Evolutionary conservation across 2,329 filamentous ascomycete species (phyloP), one percentile per base, ranked within the genome.

Genomic region (Pseudogymnoascus verrucosus): DNA sequence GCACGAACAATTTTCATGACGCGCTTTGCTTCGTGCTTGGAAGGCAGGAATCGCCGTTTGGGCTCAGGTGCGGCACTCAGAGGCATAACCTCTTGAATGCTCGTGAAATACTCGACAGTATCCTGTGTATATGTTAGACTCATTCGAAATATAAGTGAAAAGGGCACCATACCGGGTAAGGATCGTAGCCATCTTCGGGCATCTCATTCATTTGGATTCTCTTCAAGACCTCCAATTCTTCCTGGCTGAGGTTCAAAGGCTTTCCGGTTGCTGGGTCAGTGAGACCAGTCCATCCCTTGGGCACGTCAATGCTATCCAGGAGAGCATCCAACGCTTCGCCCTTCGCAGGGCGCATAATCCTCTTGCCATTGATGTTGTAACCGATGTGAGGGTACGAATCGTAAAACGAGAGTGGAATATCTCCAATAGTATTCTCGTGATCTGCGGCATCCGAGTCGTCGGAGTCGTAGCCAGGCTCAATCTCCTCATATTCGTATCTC

Each of bases 331-430:
- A 79, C 37, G 95, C 95, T 74, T 96, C 89, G 62, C 93, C 93
- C 69, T 92, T 93, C 3, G 96, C 95, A 5, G 95, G 95, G 62
- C 95, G 89, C 87, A 96, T 90, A 68, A 99, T 96, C 76, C 90
- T 96, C 83, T 96, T 97, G 76, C 95, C 95, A 76, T 99, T 96
- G 79, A 99, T 98, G 71, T 97, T 91, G 78, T 99, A 99, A 65
- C 95, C 95, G 74, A 99, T 97, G 75, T 99, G 95, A 61, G 95
- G 95, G 74, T 97, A 99, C 37, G 91, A 89, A 75, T 99, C 95
- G 79, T 99, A 99, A 78, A 96, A 98, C 2, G 90, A 89, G 60
- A 98, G 79, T 4, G 93, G 91, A 65, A 99, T 99, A 74, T 98
- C 83, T 69, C 95, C 96, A 71, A 99, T 97, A 0, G 95, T 98